Conservation (phyloP, 768 basidiomycete species). For the Tulasnella sp. region DNA sequence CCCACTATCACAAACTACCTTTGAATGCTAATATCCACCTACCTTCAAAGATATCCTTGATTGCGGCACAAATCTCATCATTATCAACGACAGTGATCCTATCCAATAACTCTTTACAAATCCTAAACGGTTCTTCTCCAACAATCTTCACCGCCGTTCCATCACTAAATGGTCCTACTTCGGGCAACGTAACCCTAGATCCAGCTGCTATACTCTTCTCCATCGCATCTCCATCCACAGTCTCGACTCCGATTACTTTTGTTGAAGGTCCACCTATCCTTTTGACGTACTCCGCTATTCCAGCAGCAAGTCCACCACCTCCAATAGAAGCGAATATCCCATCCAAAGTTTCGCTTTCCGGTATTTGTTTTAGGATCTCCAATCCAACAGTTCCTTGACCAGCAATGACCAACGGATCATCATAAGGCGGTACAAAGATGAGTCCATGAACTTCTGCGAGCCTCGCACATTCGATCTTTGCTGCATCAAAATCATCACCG, state of each 20-base stretch:
- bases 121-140: conserved; percentile 86
- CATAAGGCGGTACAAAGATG: conserved; percentile 90
- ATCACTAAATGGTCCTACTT: conserved; percentile 94
- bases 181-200: conserved; percentile 65
- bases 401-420: conserved; percentile 92
- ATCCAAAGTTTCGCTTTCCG: conserved; percentile 48
- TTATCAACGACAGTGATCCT: conserved; percentile 76
- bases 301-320: conserved; percentile 86
- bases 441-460: conserved; percentile 65
- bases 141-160: conserved; percentile 95
- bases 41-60: conserved; percentile 99
- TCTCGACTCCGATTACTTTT: conserved; percentile 83
- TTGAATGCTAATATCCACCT: conserved; percentile 18
- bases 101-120: conserved; percentile 77
- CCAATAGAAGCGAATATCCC: conserved; percentile 86
- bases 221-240: conserved; percentile 92
- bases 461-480: conserved; percentile 85
- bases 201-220: conserved; percentile 65
- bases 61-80: conserved; percentile 95
- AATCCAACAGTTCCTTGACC: conserved; percentile 92
- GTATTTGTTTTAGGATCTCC: conserved; percentile 85
- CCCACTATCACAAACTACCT: too few species aligned
- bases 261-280: conserved; percentile 76
- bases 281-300: conserved; percentile 84
- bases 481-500: conserved; percentile 89